Evolutionary conservation across 2,329 filamentous ascomycete genomes (phyloP), one percentile per base, ranked within the genome.

Genomic region (Trichophaea hybrida): DNA sequence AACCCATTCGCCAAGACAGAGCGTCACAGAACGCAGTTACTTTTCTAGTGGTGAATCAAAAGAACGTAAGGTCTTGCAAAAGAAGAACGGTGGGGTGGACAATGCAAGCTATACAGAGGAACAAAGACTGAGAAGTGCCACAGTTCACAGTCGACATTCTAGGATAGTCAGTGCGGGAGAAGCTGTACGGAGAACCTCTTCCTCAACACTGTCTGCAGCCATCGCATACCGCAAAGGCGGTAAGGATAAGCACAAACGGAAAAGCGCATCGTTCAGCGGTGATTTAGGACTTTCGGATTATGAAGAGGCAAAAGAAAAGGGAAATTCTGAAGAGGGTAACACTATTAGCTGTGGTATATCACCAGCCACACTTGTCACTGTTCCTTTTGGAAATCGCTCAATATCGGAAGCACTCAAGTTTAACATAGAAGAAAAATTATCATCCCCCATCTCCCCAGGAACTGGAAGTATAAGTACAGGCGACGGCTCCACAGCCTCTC

Each of bases 41-140:
- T 95, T 96, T 70, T 96, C 91, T 6, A 88, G 90, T 2, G 86
- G 85, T 13, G 91, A 97, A 58, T 60, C 64, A 69, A 80, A 80
- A 48, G 82, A 80, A 67, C 80, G 86, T 50, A 94, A 88, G 69
- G 77, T 93, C 51, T 75, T 96, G 65, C 88, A 87, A 72, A 94
- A 93, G 74, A 83, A 86, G 59, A 83, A 80, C 63, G 72, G 74
- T 59, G 74, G 75, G 17, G 74, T 73, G 33, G 24, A 51, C 84
- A 86, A 24, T 66, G 81, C 85, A 10, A 94, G 87, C 72, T 85
- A 88, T 69, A 77, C 83, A 4, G 86, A 90, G 57, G 85, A 90
- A 69, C 80, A 86, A 69, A 76, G 83, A 57, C 74, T 83, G 60
- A 78, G 84, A 64, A 63, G 51, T 64, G 60, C 33, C 59, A 67